Evolutionary conservation across 139 green algal genomes (phyloP).

Genomic region (Coccomyxa sp.): DNA sequence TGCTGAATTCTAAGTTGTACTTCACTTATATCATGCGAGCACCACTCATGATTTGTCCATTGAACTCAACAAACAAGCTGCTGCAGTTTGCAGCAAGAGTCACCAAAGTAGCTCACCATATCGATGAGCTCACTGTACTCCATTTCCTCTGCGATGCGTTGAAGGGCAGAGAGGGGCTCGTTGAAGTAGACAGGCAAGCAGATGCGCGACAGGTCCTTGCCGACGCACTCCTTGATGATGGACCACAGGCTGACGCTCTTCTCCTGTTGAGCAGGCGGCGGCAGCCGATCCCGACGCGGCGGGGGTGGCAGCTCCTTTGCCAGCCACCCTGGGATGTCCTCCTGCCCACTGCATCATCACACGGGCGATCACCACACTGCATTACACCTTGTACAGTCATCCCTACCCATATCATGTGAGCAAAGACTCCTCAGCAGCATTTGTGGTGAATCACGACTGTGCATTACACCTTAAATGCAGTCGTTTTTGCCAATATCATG

Average conservation of each 20-base stretch:
- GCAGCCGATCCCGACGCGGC: conserved; percentile 39
- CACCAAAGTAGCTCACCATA: conserved; percentile 11
- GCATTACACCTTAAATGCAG: too few species aligned
- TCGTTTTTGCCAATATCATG: too few species aligned
- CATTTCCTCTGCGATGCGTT: conserved; percentile 77
- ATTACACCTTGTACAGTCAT: neutral
- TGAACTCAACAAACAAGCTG: too few species aligned
- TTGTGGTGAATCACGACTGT: too few species aligned
- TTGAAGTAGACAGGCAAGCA: conserved; percentile 96
- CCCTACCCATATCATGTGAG: too few species aligned
- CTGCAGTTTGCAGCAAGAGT: too few species aligned
- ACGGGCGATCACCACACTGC: neutral
- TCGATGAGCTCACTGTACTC: conserved; percentile 83
- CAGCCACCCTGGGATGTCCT: conserved; percentile 18
- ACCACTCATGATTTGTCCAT: too few species aligned
- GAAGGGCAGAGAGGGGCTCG: conserved; percentile 81
- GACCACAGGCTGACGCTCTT: conserved; percentile 78
- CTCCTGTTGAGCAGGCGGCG: conserved; percentile 62
- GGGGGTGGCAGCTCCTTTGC: conserved; percentile 20
- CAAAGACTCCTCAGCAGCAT: too few species aligned
- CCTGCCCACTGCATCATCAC: neutral
- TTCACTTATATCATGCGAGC: too few species aligned
- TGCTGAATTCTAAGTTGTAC: neutral
- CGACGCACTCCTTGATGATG: conserved; percentile 85
- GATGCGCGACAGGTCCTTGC: conserved; percentile 74